Conservation (phyloP, 441 rosid species). For the Mallotus repandus region DNA sequence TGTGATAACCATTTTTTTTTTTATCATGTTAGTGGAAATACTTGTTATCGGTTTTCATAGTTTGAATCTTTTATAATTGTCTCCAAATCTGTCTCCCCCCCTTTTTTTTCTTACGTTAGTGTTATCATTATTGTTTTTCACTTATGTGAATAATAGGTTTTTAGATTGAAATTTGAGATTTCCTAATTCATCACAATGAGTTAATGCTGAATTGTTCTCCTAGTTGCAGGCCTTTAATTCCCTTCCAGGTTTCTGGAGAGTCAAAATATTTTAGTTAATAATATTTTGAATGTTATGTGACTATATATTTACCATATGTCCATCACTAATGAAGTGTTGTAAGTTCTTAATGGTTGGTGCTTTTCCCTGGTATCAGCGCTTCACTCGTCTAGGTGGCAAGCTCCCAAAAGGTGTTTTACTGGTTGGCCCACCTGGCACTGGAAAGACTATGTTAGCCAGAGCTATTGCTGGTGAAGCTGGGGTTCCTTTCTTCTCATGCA, state of each 20-base stretch:
- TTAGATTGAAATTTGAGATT: background rate
- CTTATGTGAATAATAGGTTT: background rate
- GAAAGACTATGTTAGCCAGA: conserved; percentile 97
- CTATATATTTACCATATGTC: background rate
- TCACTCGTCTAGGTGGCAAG: conserved; percentile 95
- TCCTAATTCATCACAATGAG: background rate
- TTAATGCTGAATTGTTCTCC: background rate
- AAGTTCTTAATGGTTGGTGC: conserved; percentile 4
- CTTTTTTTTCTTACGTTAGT: background rate
- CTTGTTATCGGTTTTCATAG: background rate
- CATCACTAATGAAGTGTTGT: background rate
- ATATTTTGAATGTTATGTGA: background rate
- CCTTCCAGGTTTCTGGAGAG: background rate
- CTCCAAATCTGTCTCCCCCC: background rate
- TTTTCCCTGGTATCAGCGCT: conserved; percentile 55
- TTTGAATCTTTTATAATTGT: background rate
- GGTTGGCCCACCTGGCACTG: conserved; percentile 98
- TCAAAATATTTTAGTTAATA: background rate
- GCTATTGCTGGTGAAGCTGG: conserved; percentile 99
- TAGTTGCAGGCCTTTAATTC: background rate
- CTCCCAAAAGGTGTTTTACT: conserved; percentile 97
- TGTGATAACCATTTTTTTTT: background rate
- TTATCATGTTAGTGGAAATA: background rate
- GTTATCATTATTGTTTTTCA: background rate
- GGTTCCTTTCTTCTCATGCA: conserved; percentile 97